Conservation (phyloP, 768 basidiomycete species). For the Amanita thiersii region DNA sequence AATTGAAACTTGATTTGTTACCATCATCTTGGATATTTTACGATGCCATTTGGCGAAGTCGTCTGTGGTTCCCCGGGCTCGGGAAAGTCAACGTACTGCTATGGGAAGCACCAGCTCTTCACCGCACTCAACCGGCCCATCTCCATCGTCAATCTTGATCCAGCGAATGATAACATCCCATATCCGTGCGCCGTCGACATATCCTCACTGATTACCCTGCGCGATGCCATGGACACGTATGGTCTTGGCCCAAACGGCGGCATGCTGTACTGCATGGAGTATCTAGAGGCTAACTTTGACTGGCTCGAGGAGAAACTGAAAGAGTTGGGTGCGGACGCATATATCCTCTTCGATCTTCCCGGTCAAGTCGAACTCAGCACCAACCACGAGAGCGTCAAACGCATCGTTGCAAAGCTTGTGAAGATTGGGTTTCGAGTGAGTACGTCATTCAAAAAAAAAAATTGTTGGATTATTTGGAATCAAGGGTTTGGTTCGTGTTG, state of each 20-base stretch:
- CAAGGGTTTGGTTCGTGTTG: neutral
- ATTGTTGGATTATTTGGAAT: neutral
- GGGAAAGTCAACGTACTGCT: conserved; percentile 85
- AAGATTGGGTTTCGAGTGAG: conserved; percentile 84
- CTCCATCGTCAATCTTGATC: conserved; percentile 91
- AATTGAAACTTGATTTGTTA: neutral
- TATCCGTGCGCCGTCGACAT: conserved; percentile 91
- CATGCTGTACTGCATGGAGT: conserved; percentile 95
- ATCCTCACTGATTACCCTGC: conserved; percentile 74
- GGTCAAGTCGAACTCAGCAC: conserved; percentile 98
- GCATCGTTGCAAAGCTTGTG: conserved; percentile 60
- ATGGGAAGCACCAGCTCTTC: conserved; percentile 84
- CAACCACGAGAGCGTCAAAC: conserved; percentile 85
- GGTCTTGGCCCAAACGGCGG: conserved; percentile 92
- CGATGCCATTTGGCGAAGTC: conserved; percentile 84
- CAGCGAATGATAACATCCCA: conserved; percentile 82
- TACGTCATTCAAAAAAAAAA: conserved; percentile 5
- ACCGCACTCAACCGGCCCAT: conserved; percentile 81
- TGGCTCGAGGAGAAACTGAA: conserved; percentile 67
- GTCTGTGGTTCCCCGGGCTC: conserved; percentile 83
- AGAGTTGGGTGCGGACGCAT: conserved; percentile 64
- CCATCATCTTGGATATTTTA: neutral
- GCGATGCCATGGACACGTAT: conserved; percentile 79
- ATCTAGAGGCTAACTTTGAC: conserved; percentile 91
- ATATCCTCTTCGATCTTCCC: conserved; percentile 91